phyloP scores from a whole-genome alignment of 768 basidiomycete species.

The Trametopsis cervina region DNA sequence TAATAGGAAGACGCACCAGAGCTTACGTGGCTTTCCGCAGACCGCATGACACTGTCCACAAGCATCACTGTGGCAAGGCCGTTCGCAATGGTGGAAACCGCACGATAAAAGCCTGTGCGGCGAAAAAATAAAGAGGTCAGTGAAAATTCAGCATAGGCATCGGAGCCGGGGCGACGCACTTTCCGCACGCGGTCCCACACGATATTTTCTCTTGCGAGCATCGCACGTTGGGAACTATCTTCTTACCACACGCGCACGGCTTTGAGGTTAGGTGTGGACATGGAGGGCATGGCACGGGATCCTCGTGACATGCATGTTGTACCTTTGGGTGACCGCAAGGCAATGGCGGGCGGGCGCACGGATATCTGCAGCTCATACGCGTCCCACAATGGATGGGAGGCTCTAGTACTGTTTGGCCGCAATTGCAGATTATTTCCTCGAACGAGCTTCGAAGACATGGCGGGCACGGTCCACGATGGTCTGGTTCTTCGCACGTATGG shows the following conservation, averaged over 20 bases:
- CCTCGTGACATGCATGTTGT: constrained; percentile 80
- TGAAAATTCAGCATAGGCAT: background rate
- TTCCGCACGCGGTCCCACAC: constrained; percentile 79
- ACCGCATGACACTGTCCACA: constrained; percentile 72
- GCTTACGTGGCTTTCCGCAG: constrained; percentile 83
- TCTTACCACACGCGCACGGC: constrained; percentile 86
- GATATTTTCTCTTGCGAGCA: constrained; percentile 85
- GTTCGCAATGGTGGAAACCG: constrained; percentile 85
- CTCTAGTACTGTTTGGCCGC: constrained; percentile 79
- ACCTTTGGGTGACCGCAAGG: constrained; percentile 79
- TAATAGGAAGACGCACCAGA: constrained; percentile 48
- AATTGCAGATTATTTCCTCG: constrained; percentile 85
- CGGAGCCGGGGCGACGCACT: constrained; percentile 33
- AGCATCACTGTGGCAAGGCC: constrained; percentile 72
- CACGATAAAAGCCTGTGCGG: constrained; percentile 56
- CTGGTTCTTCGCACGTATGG: constrained; percentile 70
- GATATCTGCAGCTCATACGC: constrained; percentile 67
- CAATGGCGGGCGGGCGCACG: constrained; percentile 65
- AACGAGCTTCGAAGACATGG: constrained; percentile 85
- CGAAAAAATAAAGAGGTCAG: background rate
- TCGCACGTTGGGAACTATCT: constrained; percentile 64
- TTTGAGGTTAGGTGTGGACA: constrained; percentile 80
- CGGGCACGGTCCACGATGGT: constrained; percentile 79
- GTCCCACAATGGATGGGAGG: constrained; percentile 91
- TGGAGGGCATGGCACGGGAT: constrained; percentile 65